Evolutionary conservation across 108 stramenopile species (phyloP), one percentile per base, ranked within the genome.

Genomic region (Cyclotella atomus): DNA sequence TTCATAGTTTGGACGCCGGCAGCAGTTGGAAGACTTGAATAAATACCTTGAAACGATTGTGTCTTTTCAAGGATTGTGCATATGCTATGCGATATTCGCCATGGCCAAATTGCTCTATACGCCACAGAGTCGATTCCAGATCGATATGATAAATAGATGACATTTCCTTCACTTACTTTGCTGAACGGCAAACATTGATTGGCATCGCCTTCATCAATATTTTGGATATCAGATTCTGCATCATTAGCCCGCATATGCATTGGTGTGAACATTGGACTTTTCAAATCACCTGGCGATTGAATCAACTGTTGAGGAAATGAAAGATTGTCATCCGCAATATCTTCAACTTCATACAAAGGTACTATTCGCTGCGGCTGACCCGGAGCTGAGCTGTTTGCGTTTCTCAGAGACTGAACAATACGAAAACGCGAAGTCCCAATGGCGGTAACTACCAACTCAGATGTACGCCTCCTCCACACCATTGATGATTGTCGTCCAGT

Each of bases 361-460:
- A 78, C 54, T 2, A 41, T 24, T 41, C 41, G 15, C 25, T 44
- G 23, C 35, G 20, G n/a, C n/a, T n/a, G 9, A 15, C n/a, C 17
- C 21, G 43, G 36, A 59, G 49, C 15, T 65, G 54, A 25, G 23
- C 28, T 12, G 25, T 23, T 17, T 17, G 23, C 46, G 59, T 56
- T 53, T 49, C 35, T 62, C 27, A 17, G 3, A 41, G 76, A 60
- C 61, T 70, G 52, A 76, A 57, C 16, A 23, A 91, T 79, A 25
- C 85, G 80, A 70, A 89, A 87, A 24, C 89, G 80, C 10, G 68
- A 64, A 2, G 89, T 92, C 1, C 88, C 91, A 12, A 92, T 55
- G 14, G 89, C 84, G 14, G 89, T 90, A 14, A 90, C 62, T 15
- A 92, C 84, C 50, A 92, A 57, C 74, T 83, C 78, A 19, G 56